Base-by-base conservation (phyloP, 768 basidiomycete genomes). In the Psilocybe tampanensis region DNA sequence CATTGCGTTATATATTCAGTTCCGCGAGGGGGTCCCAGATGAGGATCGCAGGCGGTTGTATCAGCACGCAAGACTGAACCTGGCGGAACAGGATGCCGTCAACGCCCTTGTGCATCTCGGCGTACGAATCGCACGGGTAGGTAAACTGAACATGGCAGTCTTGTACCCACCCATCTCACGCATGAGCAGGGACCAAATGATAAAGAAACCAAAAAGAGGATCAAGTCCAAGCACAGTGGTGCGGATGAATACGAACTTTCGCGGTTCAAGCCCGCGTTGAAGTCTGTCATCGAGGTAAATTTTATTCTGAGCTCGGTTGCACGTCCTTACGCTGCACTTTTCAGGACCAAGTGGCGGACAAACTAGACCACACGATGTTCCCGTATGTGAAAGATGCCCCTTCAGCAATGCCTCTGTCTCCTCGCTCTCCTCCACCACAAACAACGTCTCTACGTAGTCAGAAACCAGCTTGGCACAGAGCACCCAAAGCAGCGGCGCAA, bases 221-320 rank as follows among this genome's bases (percentile, higher is more conserved):
- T 94, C 54, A 95, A 92, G 76, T 88, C 89, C 66, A 93, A 90
- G 69, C 70, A 77, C 23, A 77, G 59, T 19, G 78, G 66, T n/a
- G 94, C 93, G n/a, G 95, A 96, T 58, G 95, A 97, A 65, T 99
- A 98, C 67, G 96, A 98, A 62, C 83, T 99, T 29, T 98, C 96
- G 17, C 84, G 97, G 56, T 99, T 86, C 74, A 94, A 90, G 67
- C 97, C 97, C 7, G 74, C 88, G 1, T 69, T 98, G 24, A 86
- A 83, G 62, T 83, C 86, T 2, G 81, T 98, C 58, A 73, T 99
- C 18, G 94, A 97, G 80, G 95, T 95, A 68, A n/a, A 13, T 68
- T 51, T 22, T 8, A 15, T 19, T 19, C 21, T 45, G 45, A 17
- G 34, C 3, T 21, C 19, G 8, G 18, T 9, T 15, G 48, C 8